Conservation (phyloP, 2,329 filamentous ascomycete genomes). For the Sarocladiaceae sp. region DNA sequence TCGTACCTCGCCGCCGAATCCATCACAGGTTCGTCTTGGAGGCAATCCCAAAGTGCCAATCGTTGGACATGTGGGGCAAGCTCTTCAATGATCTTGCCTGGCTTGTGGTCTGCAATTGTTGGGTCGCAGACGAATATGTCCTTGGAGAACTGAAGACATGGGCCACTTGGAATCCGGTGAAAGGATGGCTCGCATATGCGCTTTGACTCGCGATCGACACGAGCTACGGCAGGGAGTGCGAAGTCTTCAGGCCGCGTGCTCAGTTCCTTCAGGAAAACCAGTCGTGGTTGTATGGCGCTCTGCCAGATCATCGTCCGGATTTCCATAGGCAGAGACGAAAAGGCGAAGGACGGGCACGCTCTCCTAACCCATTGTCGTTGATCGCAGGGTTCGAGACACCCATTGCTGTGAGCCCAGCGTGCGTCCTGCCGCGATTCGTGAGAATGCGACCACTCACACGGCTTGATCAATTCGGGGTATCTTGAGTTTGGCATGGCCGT, state of each 20-base stretch:
- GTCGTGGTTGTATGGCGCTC: conserved; percentile 30
- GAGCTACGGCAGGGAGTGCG: conserved; percentile 30
- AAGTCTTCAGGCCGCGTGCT: conserved; percentile 25
- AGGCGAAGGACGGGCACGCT: too few relatives aligned
- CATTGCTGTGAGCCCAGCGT: too few relatives aligned
- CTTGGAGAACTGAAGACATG: conserved; percentile 30
- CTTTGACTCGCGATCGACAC: conserved; percentile 31
- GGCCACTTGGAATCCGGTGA: conserved; percentile 29
- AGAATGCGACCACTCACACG: too few relatives aligned
- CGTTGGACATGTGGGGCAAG: conserved; percentile 28
- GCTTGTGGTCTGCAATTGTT: conserved; percentile 27
- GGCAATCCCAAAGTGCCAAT: conserved; percentile 35
- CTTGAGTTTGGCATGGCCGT: neutral
- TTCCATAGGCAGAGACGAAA: conserved; percentile 25
- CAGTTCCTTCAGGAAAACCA: conserved; percentile 31
- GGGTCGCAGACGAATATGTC: conserved; percentile 35
- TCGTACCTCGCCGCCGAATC: conserved; percentile 29
- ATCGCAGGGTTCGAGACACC: neutral
- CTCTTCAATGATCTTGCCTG: conserved; percentile 24
- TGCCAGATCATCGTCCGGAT: conserved; percentile 34
- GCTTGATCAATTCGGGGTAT: too few relatives aligned
- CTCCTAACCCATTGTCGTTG: too few relatives aligned
- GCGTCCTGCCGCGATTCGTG: too few relatives aligned
- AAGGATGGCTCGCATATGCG: conserved; percentile 29
- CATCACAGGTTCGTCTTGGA: conserved; percentile 32